These are phyloP conservation scores for Pseudogymnoascus verrucosus DNA, from an alignment of 2,329 filamentous ascomycete species.

Conservation along the genomic window DNA sequence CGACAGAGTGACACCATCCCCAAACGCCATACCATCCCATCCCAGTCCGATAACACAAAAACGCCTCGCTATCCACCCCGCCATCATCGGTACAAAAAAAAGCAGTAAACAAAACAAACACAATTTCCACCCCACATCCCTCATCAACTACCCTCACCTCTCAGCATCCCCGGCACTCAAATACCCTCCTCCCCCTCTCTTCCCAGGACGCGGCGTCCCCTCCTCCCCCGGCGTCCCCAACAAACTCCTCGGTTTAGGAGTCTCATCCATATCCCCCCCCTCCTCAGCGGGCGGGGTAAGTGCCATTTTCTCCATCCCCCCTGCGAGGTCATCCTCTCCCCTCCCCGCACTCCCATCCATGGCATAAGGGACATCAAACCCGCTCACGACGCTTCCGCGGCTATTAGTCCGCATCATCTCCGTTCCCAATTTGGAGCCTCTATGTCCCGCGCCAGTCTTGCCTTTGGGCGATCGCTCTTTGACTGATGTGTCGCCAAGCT, in stretches of 20 bases:
- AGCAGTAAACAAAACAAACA: no score
- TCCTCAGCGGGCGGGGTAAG: neutral
- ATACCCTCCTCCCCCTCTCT: neutral
- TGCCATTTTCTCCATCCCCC: slow-evolving; percentile 12
- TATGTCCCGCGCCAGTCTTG: slow-evolving; percentile 48
- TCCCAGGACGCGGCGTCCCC: neutral
- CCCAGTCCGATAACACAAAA: neutral
- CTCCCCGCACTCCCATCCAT: slow-evolving; percentile 20
- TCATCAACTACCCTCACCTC: neutral
- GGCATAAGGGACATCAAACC: slow-evolving; percentile 20
- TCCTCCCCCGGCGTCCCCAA: neutral
- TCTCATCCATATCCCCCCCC: slow-evolving; percentile 20
- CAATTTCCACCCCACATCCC: neutral
- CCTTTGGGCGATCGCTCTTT: slow-evolving; percentile 38
- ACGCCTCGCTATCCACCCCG: neutral
- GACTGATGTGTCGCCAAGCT: slow-evolving; percentile 54
- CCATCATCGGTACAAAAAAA: no score
- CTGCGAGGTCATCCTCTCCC: slow-evolving; percentile 13
- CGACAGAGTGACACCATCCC: neutral
- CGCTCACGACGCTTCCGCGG: slow-evolving; percentile 62
- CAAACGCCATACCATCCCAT: neutral
- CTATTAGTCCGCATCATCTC: slow-evolving; percentile 99
- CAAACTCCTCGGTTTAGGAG: slow-evolving; percentile 18
- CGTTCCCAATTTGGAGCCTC: slow-evolving; percentile 82
- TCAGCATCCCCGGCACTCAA: neutral